Conservation (phyloP, 768 basidiomycete genomes). For the Daedaleopsis sinensis region DNA sequence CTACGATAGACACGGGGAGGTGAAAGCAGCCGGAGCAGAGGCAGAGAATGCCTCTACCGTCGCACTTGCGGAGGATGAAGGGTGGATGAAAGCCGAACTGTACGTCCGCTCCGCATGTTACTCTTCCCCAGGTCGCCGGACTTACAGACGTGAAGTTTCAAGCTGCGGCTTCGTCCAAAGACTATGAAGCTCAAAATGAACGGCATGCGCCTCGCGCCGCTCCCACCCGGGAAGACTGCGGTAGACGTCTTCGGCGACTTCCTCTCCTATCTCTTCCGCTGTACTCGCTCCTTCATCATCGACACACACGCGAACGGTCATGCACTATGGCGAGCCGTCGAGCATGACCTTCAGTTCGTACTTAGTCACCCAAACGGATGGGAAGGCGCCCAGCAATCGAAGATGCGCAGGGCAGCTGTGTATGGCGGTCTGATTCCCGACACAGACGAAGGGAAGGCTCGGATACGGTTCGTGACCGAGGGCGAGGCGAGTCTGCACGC, state of each 20-base stretch:
- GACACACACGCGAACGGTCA: slow-evolving; percentile 84
- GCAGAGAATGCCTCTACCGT: slow-evolving; percentile 61
- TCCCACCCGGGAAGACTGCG: slow-evolving; percentile 68
- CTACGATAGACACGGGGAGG: slow-evolving; percentile 65
- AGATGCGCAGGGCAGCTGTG: slow-evolving; percentile 75
- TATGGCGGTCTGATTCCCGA: slow-evolving; percentile 75
- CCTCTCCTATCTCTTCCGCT: slow-evolving; percentile 71
- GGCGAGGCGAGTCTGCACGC: slow-evolving; percentile 85
- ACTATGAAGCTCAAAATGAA: slow-evolving; percentile 85
- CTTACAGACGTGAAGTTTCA: slow-evolving; percentile 54
- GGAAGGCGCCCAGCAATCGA: slow-evolving; percentile 78
- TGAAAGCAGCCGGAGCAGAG: slow-evolving; percentile 79
- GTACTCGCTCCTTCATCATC: slow-evolving; percentile 74
- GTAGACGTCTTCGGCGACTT: slow-evolving; percentile 83
- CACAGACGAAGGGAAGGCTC: slow-evolving; percentile 69
- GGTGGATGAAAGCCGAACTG: slow-evolving; percentile 78
- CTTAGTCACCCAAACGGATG: slow-evolving; percentile 83
- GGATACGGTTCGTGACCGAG: slow-evolving; percentile 81
- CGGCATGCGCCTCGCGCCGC: slow-evolving; percentile 72
- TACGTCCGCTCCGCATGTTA: slow-evolving; percentile 40
- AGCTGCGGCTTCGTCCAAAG: slow-evolving; percentile 75
- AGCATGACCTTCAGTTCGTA: slow-evolving; percentile 71
- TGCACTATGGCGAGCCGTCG: slow-evolving; percentile 70
- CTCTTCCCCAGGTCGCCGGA: not conserved
- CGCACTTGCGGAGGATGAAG: slow-evolving; percentile 75